phyloP scores from a whole-genome alignment of 2,329 filamentous ascomycete species.

The Trichoderma lentiforme region DNA sequence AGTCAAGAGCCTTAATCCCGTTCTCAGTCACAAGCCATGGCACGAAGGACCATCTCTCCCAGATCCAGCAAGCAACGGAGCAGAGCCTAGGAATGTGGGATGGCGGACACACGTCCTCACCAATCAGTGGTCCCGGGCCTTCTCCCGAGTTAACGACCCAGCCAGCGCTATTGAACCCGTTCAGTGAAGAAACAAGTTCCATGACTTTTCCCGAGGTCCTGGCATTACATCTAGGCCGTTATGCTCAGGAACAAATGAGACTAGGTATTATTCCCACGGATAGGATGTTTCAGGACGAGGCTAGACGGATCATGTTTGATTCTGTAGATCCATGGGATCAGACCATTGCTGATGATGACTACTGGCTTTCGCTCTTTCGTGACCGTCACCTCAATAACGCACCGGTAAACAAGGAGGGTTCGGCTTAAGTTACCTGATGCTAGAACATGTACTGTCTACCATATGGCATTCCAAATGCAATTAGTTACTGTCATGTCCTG shows the following conservation, averaged over 20 bases:
- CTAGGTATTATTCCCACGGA: neutral
- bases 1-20: neutral
- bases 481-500: neutral
- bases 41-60: neutral
- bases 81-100: neutral
- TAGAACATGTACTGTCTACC: neutral
- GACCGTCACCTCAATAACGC: neutral
- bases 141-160: neutral
- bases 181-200: neutral
- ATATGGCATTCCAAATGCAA: neutral
- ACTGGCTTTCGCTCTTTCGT: neutral
- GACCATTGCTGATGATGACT: neutral
- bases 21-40: neutral
- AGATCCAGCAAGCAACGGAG: neutral
- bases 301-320: neutral
- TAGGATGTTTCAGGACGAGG: neutral
- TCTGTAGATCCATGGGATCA: neutral
- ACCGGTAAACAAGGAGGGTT: neutral
- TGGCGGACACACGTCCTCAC: neutral
- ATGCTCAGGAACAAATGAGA: neutral
- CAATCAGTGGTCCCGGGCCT: neutral
- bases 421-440: neutral
- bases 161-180: neutral
- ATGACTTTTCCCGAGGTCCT: neutral
- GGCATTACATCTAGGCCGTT: neutral